phyloP scores from a whole-genome alignment of 495 filamentous ascomycete species.

The Penicillium canariense region DNA sequence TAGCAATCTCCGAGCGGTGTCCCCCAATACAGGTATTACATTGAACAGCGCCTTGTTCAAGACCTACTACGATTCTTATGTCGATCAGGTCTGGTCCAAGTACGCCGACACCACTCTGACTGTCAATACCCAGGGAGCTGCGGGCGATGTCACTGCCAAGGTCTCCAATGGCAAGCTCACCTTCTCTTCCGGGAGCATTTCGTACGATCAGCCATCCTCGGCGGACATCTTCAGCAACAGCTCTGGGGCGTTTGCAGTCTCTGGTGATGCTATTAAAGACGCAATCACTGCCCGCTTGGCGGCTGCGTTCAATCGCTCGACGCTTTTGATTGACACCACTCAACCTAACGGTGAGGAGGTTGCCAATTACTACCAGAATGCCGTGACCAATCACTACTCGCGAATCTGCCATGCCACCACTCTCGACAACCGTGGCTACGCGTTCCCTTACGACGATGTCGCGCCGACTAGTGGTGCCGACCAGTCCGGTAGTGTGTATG shows the following conservation, averaged over 20 bases:
- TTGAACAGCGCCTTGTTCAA: constrained; percentile 55
- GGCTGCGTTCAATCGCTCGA: constrained; percentile 68
- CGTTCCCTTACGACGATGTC: constrained; percentile 80
- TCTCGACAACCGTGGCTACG: constrained; percentile 64
- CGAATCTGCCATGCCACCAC: constrained; percentile 63
- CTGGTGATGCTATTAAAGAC: constrained; percentile 44
- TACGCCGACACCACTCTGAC: constrained; percentile 50
- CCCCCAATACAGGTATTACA: constrained; percentile 62
- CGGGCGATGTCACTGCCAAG: constrained; percentile 50
- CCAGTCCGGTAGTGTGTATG: constrained; percentile 63
- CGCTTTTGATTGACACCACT: constrained; percentile 47
- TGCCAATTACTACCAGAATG: constrained; percentile 50
- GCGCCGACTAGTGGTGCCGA: constrained; percentile 53
- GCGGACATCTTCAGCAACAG: constrained; percentile 70
- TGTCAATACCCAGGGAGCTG: constrained; percentile 61
- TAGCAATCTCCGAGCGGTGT: constrained; percentile 57
- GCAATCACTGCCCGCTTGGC: constrained; percentile 63
- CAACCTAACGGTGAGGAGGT: constrained; percentile 52
- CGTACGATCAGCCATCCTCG: constrained; percentile 57
- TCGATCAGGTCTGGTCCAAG: constrained; percentile 61
- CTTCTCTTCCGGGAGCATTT: constrained; percentile 45
- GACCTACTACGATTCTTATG: constrained; percentile 62
- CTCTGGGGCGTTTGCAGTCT: constrained; percentile 62
- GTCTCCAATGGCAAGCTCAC: constrained; percentile 49
- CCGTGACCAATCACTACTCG: constrained; percentile 69